Percentiles rank a stretch among this genome's conserved stretches.
phyloP scores from a whole-genome alignment of 1,284 basidiomycete genomes.

The Mycena sp. region DNA sequence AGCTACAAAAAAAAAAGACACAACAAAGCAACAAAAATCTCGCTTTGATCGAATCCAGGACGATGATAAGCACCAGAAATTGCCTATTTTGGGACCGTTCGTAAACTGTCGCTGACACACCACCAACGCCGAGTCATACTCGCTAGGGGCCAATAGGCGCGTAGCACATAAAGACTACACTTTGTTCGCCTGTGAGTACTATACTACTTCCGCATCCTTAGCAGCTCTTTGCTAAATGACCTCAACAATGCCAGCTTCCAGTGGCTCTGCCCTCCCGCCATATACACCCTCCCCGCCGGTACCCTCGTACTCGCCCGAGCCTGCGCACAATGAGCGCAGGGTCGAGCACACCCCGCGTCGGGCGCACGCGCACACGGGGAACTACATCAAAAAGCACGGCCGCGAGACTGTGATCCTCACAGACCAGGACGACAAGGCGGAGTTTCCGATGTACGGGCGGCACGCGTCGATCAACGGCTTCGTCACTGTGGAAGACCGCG shows the following conservation, averaged over 20 bases:
- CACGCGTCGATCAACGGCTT: slow-evolving; percentile 46
- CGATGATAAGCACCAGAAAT: no score
- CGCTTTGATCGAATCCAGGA: no score
- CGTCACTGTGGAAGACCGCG: slow-evolving; percentile 50
- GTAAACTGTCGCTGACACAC: background rate
- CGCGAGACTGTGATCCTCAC: slow-evolving; percentile 37
- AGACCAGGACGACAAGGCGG: slow-evolving; percentile 37
- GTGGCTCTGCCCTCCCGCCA: slow-evolving; percentile 13
- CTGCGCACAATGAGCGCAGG: slow-evolving; percentile 42
- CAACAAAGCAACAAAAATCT: no score
- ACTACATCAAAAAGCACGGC: slow-evolving; percentile 36
- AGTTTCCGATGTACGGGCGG: slow-evolving; percentile 41
- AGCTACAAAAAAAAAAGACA: no score
- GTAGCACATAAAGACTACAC: slow-evolving; percentile 13
- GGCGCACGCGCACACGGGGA: slow-evolving; percentile 31
- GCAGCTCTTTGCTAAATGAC: background rate
- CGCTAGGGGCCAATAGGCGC: background rate
- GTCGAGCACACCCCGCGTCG: slow-evolving; percentile 42
- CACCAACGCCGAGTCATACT: background rate
- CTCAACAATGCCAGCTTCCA: background rate
- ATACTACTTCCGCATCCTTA: background rate
- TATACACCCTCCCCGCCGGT: slow-evolving; percentile 24
- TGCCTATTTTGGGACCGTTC: no score
- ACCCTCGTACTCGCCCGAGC: slow-evolving; percentile 46
- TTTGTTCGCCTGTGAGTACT: background rate